Conservation (phyloP, 768 basidiomycete genomes). For the Lactarius pseudohatsudake region DNA sequence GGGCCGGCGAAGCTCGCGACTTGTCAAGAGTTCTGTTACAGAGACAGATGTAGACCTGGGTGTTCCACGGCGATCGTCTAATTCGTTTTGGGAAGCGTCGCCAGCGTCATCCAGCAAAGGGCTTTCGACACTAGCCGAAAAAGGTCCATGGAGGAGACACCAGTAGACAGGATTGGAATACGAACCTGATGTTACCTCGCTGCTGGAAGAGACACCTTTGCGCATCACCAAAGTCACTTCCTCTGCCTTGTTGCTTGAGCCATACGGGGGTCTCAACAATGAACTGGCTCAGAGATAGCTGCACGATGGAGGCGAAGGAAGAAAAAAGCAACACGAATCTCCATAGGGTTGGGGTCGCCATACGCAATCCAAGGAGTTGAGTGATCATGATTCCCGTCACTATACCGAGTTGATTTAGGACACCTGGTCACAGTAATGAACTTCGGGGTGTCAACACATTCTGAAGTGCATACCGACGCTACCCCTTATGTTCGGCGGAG, state of each 20-base stretch:
- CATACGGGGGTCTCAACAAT: slow-evolving; percentile 75
- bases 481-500: slow-evolving; percentile 73
- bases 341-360: slow-evolving; percentile 72
- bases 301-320: slow-evolving; percentile 50
- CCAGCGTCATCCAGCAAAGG: slow-evolving; percentile 32
- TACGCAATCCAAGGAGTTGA: slow-evolving; percentile 68
- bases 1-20: slow-evolving; percentile 57
- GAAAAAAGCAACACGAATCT: slow-evolving; percentile 69
- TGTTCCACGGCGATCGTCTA: slow-evolving; percentile 31
- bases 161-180: neutral
- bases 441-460: neutral
- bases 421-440: slow-evolving; percentile 45
- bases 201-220: slow-evolving; percentile 45
- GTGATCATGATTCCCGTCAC: slow-evolving; percentile 87
- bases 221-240: slow-evolving; percentile 49
- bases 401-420: slow-evolving; percentile 79
- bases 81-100: slow-evolving; percentile 32
- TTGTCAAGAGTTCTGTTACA: slow-evolving; percentile 50
- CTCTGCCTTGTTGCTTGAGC: slow-evolving; percentile 50
- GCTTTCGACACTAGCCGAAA: slow-evolving; percentile 14
- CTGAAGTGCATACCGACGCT: slow-evolving; percentile 56
- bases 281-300: slow-evolving; percentile 52
- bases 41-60: slow-evolving; percentile 39
- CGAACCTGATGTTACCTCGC: slow-evolving; percentile 22
- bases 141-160: slow-evolving; percentile 33